Evolutionary conservation across 306 rosid species (phyloP), one percentile per base, ranked within the genome.

Genomic region (Trichosanthes cucumerina): DNA sequence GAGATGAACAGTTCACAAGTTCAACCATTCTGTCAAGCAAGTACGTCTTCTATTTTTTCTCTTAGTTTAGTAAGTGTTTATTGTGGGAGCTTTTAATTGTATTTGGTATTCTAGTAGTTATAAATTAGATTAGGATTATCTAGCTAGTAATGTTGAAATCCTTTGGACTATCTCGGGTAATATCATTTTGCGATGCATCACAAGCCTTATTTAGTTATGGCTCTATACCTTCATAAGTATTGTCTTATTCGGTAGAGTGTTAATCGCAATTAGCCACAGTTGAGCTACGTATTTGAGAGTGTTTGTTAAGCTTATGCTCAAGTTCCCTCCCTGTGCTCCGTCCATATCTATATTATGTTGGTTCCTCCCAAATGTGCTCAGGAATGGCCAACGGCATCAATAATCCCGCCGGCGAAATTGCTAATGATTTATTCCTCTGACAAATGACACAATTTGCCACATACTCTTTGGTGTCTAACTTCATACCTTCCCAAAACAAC

Each of bases 1-100:
- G 50, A 34, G 90, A 90, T 71, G 90, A 87, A 65, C 91, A 71
- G 79, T 79, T 71, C 44, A 72, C 82, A 75, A 83, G 80, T 78
- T 75, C 91, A 10, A 57, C 90, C 76, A 65, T 59, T 82, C 78
- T 80, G 77, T 76, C 89, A 54, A 81, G 80, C 60, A 85, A 83
- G 98, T 91, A 87, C 50, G 96, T 83, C 75, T 52, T 72, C 72
- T 80, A 58, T 60, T 80, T 56, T 80, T 71, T 70, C 23, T 64
- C 81, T 26, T 24, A 39, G 80, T 62, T 24, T 2, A 15, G 4
- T 4, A 19, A 78, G 34, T 6, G 24, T 38, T 7, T 15, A 23
- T 43, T 78, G 24, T 12, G 18, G 5, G 78, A 50, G 31, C 26
- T 62, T n/a, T 78, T 78, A 9, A 49, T 23, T 77, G 69, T 46